Base-by-base conservation (phyloP, 1,284 basidiomycete species). In the Wallemia hederae region DNA sequence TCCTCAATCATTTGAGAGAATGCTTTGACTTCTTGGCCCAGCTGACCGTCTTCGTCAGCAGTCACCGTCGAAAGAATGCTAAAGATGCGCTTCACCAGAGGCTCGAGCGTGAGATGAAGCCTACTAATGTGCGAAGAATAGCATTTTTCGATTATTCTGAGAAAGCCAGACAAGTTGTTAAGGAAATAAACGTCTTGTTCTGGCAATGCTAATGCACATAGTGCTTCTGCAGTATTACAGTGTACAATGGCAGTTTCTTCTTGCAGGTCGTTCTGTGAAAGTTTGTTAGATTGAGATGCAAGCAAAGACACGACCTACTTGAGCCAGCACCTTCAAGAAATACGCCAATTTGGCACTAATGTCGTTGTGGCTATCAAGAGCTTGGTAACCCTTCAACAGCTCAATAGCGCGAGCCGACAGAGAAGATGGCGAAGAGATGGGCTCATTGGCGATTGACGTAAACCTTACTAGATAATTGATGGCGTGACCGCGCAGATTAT, bases 391-490 rank as follows among this genome's bases (percentile, higher is more conserved):
- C 67, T 84, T 81, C 62, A 99, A 76, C n/a, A 94, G 74, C 2
- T 77, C 73, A 59, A 96, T 74, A 0, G 88, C 87, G 63, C 86
- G 80, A 55, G 82, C 78, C 55, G 86, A 77, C 22, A 91, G 74
- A 24, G 77, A 76, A 24, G 74, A 75, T 61, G 79, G 39, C 11
- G 39, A 78, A 17, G 78, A 74, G 26, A 80, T 74, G 2, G 77
- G 74, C 61, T 97, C 90, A 57, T 79, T 75, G 2, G 80, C 77
- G 24, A 81, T 76, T n/a, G 87, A 75, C 26, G 78, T 81, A 60
- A 97, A 78, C 60, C 91, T 82, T 24, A 98, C 82, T 27, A 99
- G 77, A 71, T 91, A 94, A 71, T 86, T 91, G 64, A 97, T 83
- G 71, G 94, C 82, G 63, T 81, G 83, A 70, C 96, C 91, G 28